Evolutionary conservation across 495 filamentous ascomycete genomes (phyloP), one percentile per base, ranked within the genome.

Genomic region (Hypoxylon intermedium): DNA sequence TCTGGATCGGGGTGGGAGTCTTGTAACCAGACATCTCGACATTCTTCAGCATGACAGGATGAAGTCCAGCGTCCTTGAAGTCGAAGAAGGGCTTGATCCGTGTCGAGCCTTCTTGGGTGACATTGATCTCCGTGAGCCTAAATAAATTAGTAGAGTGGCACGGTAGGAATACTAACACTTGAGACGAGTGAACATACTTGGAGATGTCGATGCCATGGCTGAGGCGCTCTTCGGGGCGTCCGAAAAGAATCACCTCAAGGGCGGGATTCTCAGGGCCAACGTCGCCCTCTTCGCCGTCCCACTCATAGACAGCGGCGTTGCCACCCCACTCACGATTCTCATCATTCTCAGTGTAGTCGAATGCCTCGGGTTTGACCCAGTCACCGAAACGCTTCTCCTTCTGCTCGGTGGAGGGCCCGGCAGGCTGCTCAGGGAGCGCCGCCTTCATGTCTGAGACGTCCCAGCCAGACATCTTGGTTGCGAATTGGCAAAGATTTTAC

Each of bases 221-320:
- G 9, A 59, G 55, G 41, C 78, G 70, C 28, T 69, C 41, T 58
- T 75, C 48, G 48, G 79, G 56, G 9, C 75, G 70, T 4, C 84
- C 81, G 66, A 94, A 98, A 5, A 97, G 83, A 60, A 84, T 71
- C 5, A 79, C 42, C 75, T 98, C 92, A 0, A 98, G 83, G 33
- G 82, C 81, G 0, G 79, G 73, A 60, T 84, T 75, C 33, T 72
- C 73, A 3, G 93, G 94, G 23, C 87, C 92, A 43, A 98, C 76
- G 46, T 98, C 93, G 9, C 93, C 94, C 58, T 80, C 88, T 3
- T 96, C 91, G 1, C 90, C 90, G 7, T 85, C 79, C 89, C 89
- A 97, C 69, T 95, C 87, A 53, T 98, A 98, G 12, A 86, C 81
- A 1, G 63, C 65, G 20, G 86, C 86, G 51, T 82, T 83, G 11